Conservation (phyloP, 805 yeast species). For the Spathaspora hagerdaliae region DNA sequence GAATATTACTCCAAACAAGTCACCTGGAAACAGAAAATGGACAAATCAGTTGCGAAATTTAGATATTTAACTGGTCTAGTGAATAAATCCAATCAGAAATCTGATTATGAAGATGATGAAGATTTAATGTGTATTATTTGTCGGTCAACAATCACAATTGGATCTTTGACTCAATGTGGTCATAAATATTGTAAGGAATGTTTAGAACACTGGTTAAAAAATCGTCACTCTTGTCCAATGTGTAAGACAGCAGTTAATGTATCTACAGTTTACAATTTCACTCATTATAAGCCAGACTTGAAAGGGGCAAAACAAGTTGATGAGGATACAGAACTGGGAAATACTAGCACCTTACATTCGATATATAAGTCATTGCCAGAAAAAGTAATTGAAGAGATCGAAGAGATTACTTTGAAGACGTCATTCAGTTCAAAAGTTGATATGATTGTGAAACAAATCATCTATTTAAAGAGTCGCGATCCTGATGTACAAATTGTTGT, state of each 20-base stretch:
- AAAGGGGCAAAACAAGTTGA: slow-evolving; percentile 41
- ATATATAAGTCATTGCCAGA: slow-evolving; percentile 46
- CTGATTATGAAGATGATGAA: slow-evolving; percentile 21
- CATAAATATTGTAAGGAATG: slow-evolving; percentile 88
- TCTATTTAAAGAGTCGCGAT: slow-evolving; percentile 56
- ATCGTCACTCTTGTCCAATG: slow-evolving; percentile 66
- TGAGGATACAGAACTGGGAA: slow-evolving; percentile 15
- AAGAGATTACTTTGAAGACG: slow-evolving; percentile 24
- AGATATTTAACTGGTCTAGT: slow-evolving; percentile 30
- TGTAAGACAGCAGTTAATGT: slow-evolving; percentile 56
- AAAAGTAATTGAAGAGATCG: slow-evolving; percentile 41
- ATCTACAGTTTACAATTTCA: slow-evolving; percentile 65
- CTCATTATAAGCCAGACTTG: slow-evolving; percentile 51
- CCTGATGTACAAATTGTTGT: slow-evolving; percentile 73
- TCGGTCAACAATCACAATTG: slow-evolving; percentile 61
- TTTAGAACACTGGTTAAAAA: slow-evolving; percentile 65
- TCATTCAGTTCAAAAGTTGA: slow-evolving; percentile 85
- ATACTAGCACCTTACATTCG: slow-evolving; percentile 20
- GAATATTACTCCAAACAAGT: background rate
- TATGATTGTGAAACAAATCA: slow-evolving; percentile 67
- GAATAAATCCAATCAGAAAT: slow-evolving; percentile 2
- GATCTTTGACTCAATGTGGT: slow-evolving; percentile 86
- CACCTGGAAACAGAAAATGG: slow-evolving; percentile 9
- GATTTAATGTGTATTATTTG: slow-evolving; percentile 74
- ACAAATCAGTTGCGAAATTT: slow-evolving; percentile 31